Conservation (phyloP, 805 yeast species). For the Wickerhamiella sergipiensis region DNA sequence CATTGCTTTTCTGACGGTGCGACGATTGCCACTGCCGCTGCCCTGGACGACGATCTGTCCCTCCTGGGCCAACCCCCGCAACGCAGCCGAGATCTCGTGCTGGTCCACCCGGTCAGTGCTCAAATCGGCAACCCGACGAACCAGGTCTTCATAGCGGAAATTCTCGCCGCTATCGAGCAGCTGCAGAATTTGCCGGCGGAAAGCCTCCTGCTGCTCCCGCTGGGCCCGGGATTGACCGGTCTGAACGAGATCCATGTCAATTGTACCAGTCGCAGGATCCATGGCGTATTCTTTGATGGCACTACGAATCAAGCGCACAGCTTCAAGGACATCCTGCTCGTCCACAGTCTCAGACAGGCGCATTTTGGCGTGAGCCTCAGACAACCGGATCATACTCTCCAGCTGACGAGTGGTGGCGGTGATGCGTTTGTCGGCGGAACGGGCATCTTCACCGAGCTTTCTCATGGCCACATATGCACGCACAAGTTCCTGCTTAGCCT, state of each 20-base stretch:
- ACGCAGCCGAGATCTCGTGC: slow-evolving; percentile 7
- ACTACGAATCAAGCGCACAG: slow-evolving; percentile 79
- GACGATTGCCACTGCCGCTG: background rate
- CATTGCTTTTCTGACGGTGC: background rate
- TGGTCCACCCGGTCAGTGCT: slow-evolving; percentile 13
- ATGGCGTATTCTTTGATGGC: slow-evolving; percentile 98
- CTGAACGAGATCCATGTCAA: slow-evolving; percentile 94
- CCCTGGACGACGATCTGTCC: slow-evolving; percentile 11
- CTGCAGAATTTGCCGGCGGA: slow-evolving; percentile 11
- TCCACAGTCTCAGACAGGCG: slow-evolving; percentile 61
- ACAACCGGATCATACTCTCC: slow-evolving; percentile 85
- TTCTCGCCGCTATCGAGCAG: slow-evolving; percentile 9
- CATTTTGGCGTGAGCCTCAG: slow-evolving; percentile 98
- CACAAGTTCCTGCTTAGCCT: slow-evolving; percentile 75
- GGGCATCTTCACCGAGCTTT: slow-evolving; percentile 79
- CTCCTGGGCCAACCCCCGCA: slow-evolving; percentile 15
- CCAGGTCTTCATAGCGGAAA: slow-evolving; percentile 14
- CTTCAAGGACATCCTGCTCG: slow-evolving; percentile 75
- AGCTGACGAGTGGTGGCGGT: slow-evolving; percentile 97
- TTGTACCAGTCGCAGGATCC: slow-evolving; percentile 91
- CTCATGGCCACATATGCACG: slow-evolving; percentile 87
- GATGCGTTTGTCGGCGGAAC: slow-evolving; percentile 75
- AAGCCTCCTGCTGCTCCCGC: slow-evolving; percentile 14
- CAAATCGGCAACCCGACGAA: slow-evolving; percentile 13
- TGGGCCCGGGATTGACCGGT: slow-evolving; percentile 89